Base-by-base conservation (phyloP, 2,329 filamentous ascomycete genomes). In the Aspergillus puulaauensis region DNA sequence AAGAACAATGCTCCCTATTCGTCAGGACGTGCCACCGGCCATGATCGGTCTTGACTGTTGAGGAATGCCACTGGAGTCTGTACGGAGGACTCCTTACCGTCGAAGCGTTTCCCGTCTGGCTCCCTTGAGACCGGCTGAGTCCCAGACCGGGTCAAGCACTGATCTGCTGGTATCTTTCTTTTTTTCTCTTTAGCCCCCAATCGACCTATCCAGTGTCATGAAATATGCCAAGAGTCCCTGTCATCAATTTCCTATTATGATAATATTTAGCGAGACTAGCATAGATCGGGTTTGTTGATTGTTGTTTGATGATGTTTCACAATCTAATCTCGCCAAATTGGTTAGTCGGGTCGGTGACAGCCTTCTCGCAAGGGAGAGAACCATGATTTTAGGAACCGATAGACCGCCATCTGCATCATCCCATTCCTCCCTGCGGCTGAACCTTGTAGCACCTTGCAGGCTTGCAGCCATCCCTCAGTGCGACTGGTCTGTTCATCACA, bases 211-310 rank as follows among this genome's bases (percentile, higher is more conserved):
- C 4, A 17, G 23, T 58, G 50, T 41, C 43, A n/a, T 53, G 17
- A 21, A 24, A 27, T 23, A 4, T 54, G 45, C 39, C 56, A 49
- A 54, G 51, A 14, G 51, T n/a, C 31, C 54, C 45, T 56, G 54
- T 37, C 54, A 15, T 45, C 33, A 47, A 37, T 14, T 58, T 54
- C 56, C 56, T 12, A 15, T 50, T 58, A 14, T 54, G 56, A 54
- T 51, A 21, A 58, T 54, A 46, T 54, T 58, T 58, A 54, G 56
- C 56, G 56, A 58, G 33, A 27, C 45, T 54, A 52, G 50, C 56
- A 51, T 33, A 46, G 46, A 44, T 21, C 24, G 19, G 50, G 46
- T n/a, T 50, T 14, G 37, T 51, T 45, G 37, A 19, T 43, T 33
- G 27, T 48, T 21, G 27, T 48, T 21, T 35, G 45, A 48, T 35